Base-by-base conservation (phyloP, 2,329 filamentous ascomycete genomes). In the Xylaria sp. region DNA sequence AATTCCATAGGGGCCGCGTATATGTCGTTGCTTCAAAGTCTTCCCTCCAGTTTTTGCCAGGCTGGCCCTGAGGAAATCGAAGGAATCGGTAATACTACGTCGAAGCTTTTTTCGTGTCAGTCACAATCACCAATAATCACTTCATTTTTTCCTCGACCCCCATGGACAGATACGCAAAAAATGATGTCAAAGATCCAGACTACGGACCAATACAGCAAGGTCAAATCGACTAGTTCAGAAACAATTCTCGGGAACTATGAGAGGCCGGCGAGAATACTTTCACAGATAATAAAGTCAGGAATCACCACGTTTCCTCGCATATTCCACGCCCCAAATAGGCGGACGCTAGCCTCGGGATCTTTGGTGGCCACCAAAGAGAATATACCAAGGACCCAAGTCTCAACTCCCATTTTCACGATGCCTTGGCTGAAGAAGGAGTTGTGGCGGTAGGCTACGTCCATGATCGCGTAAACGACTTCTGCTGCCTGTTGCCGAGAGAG, bases 391-490 rank as follows among this genome's bases (percentile, higher is more conserved):
- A 71, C 37, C 72, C 73, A 2, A 73, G 70, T 47, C 61, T 61
- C 57, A 74, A 75, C 59, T 72, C 73, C 1, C 67, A 74, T 56
- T 71, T 75, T 60, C 75, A 75, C 58, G 66, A 73, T 53, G 70
- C 71, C 57, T 66, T 75, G 51, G 69, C 63, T 23, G 63, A 69
- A 66, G 72, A 63, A 64, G 71, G 68, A 15, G 55, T 74, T 56
- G 47, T 61, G 38, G 73, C 72, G 61, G 31, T 75, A 52, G 71
- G 73, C 43, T 74, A 70, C 57, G 72, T 71, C n/a, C 72, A 75
- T 60, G 73, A 75, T 60, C 72, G 74, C 49, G 71, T 72, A 21
- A 75, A 75, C 60, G 73, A 75, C 56, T 75, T 75, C 65, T 75
- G 72, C 55, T 74, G 63, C 69, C 61, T 71, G 55, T 66, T 73